Base-by-base conservation (phyloP, 768 basidiomycete genomes). In the Trametes maxima region DNA sequence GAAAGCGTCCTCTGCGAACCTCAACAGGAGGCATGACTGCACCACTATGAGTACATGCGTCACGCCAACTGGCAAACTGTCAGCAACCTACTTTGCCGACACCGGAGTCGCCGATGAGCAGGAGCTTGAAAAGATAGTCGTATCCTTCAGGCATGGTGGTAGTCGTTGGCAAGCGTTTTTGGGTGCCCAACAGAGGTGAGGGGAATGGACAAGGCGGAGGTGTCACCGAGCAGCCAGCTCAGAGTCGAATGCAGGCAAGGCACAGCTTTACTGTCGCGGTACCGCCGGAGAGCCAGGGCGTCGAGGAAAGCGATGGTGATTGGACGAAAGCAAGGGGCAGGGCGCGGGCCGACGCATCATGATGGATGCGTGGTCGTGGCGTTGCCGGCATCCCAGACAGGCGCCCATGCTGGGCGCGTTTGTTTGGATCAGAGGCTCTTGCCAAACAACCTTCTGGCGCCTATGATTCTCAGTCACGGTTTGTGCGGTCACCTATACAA, bases 1-100 rank as follows among this genome's bases (percentile, higher is more conserved):
- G 82, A 95, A 98, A 49, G 95, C 92, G 75, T 98, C 95, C 77
- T 98, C 96, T 56, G 92, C 91, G 72, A 94, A 94, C 74, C 92
- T 90, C 67, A 94, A 83, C 64, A 94, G 87, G 67, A 94, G 80
- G 78, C 92, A 94, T 59, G 95, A 98, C 89, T 98, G 77, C 8
- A 33, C 28, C 28, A 33, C 55, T 74, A 75, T 66, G 48, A 33
- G 37, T 35, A 25, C n/a, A 59, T 35, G 37, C 35, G 35, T 11
- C 14, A 35, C 50, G 36, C 28, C 51, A 35, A n/a, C 49, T 58
- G 64, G 33, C 52, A 33, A 28, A 19, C 42, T 63, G 60, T 25
- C 57, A 45, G 19, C 45, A 57, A 56, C 78, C 57, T 55, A 89
- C 90, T 84, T 94, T 94, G 75, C 92, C 92, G 62, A 98, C 96